Conservation (phyloP, 768 basidiomycete genomes). For the Gautieria morchelliformis region DNA sequence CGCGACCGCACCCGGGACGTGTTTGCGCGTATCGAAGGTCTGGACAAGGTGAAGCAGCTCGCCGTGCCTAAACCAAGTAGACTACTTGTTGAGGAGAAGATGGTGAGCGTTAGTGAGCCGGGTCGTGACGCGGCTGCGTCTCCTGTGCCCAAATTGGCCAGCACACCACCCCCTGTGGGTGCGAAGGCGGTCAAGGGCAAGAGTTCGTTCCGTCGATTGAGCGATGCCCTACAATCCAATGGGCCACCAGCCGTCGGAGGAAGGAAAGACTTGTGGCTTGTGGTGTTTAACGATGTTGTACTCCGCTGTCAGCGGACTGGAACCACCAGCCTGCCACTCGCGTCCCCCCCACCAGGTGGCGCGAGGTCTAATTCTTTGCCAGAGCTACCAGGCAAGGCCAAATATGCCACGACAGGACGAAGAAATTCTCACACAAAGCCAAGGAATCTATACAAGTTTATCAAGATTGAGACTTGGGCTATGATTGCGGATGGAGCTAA, state of each 20-base stretch:
- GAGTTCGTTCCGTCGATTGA: conserved; percentile 80
- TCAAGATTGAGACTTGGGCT: conserved; percentile 89
- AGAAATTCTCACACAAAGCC: conserved; percentile 71
- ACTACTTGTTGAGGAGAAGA: conserved; percentile 68
- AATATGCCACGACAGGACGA: conserved; percentile 75
- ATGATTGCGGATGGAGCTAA: conserved; percentile 62
- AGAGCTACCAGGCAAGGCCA: conserved; percentile 75
- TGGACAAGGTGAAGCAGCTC: conserved; percentile 89
- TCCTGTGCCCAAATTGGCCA: conserved; percentile 28
- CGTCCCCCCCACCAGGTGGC: conserved; percentile 35
- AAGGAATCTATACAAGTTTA: conserved; percentile 86
- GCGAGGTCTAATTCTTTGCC: conserved; percentile 49
- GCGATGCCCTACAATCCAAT: conserved; percentile 68
- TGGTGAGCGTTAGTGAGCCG: background rate
- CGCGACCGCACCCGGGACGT: conserved; percentile 92
- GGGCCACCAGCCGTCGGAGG: conserved; percentile 38
- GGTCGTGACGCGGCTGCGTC: conserved; percentile 27
- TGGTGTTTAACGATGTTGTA: conserved; percentile 93
- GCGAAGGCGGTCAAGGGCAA: conserved; percentile 56
- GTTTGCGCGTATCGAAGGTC: conserved; percentile 90
- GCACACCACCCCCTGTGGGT: background rate
- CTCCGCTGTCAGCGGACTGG: conserved; percentile 87
- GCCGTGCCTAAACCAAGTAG: conserved; percentile 86
- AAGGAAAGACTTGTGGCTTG: conserved; percentile 88
- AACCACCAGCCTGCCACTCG: conserved; percentile 74